Base-by-base conservation (phyloP, 176 grass and related monocot species). In the Oryza coarctata region DNA sequence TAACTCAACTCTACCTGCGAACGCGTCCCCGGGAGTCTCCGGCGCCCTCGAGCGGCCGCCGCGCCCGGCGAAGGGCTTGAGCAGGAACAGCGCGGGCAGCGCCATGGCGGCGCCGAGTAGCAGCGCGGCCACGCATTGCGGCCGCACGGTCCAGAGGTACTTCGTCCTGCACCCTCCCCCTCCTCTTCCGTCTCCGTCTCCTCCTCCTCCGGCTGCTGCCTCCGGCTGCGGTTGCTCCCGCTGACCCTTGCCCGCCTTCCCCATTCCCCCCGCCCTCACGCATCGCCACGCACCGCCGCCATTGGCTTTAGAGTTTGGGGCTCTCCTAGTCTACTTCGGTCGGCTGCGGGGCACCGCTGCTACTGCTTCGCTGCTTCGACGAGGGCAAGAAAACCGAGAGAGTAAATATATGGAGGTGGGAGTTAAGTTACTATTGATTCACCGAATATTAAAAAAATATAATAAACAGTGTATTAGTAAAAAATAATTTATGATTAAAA, bases 31-130 rank as follows among this genome's bases (percentile, higher is more conserved):
- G 32, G 74, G 64, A 40, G 78, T 32, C 50, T 65, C 85, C 58
- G 35, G 49, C 17, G 61, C 55, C 71, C 26, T 76, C 32, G 28
- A 63, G 6, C 29, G 7, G 68, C 78, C 79, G 77, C 76, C n/a
- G 72, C 72, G 85, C 15, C 87, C 74, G n/a, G 62, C 34, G 70
- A 94, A 94, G 7, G 89, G 94, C 73, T 87, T 91, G 29, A 97
- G 71, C 91, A 87, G 88, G 91, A 97, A 97, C 50, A 90, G 43
- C 43, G 80, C 91, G 32, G 89, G 88, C 25, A 97, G 82, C 68
- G 82, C 35, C 68, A 97, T 85, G 43, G 91, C 91, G 3, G 68
- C 82, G 40, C 91, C 85, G 71, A 97, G 85, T 43, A 97, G 62
- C 61, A 94, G 74, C 75, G 83, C 85, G 31, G 80, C 82, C 27